Base-by-base conservation (phyloP, 2,329 filamentous ascomycete species). In the Fusarium bactridioides region DNA sequence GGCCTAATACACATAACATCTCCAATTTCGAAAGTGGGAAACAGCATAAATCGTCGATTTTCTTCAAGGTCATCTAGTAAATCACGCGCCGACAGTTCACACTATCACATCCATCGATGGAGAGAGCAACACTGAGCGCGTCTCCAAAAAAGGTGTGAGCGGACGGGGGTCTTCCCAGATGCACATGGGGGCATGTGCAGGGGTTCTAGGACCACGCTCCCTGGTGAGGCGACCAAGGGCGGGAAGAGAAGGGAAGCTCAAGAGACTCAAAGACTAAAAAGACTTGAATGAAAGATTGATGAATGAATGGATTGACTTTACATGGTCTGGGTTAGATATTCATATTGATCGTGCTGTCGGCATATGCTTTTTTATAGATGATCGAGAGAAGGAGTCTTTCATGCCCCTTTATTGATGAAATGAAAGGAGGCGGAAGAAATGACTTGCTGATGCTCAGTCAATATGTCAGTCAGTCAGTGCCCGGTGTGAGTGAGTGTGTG, bases 71-170 rank as follows among this genome's bases (percentile, higher is more conserved):
- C 41, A 25, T 25, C 6, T 35, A 38, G 37, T n/a, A 10, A 50
- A 67, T 50, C 64, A 68, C 43, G 33, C 64, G 64, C 31, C 41
- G n/a, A 21, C 31, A 21, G 25, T 45, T 41, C 55, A 50, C 51
- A 40, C 47, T 53, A 41, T 63, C 41, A 38, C 33, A 23, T 21
- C 44, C 44, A 10, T 37, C 33, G 25, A 62, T 57, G n/a, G 29
- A 47, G 12, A 47, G n/a, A 43, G 25, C 21, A 50, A 25, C 56
- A 67, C 62, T 35, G 65, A 61, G 47, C 47, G 47, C 53, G 47
- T 25, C 56, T 72, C 18, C 40, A 68, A 67, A 55, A 68, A 64
- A 72, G 61, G 70, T 72, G 61, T 73, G 70, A 73, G 70, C 69
- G 64, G 69, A 72, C 69, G 51, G 69, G 69, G 64, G 69, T 51